Evolutionary conservation across 2,329 filamentous ascomycete species (phyloP).

Genomic region (Ophiocordyceps sinensis): DNA sequence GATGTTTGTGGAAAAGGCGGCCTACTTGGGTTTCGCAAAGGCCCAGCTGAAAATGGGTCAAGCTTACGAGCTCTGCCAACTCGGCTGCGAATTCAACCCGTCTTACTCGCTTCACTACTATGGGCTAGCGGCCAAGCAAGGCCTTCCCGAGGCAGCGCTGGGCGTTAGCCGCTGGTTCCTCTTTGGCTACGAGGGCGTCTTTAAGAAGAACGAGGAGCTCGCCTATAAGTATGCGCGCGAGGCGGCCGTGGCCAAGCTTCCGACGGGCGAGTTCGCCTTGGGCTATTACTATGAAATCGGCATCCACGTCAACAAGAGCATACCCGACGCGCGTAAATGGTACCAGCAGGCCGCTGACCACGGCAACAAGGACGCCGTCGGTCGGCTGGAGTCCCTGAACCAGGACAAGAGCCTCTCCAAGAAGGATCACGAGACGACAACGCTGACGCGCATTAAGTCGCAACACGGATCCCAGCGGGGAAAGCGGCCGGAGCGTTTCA

Average conservation of each 20-base stretch:
- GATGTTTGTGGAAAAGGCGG: slow-evolving; percentile 89
- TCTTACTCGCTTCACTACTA: slow-evolving; percentile 92
- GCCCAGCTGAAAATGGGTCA: slow-evolving; percentile 96
- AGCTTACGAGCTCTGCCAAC: slow-evolving; percentile 83
- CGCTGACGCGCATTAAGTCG: slow-evolving; percentile 75
- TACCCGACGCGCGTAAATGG: slow-evolving; percentile 74
- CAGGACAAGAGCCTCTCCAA: slow-evolving; percentile 75
- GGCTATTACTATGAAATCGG: slow-evolving; percentile 97
- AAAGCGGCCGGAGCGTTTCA: slow-evolving; percentile 44
- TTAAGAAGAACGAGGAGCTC: slow-evolving; percentile 89
- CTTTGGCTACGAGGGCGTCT: slow-evolving; percentile 83
- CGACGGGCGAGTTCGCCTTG: slow-evolving; percentile 90
- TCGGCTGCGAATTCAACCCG: slow-evolving; percentile 90
- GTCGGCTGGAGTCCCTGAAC: slow-evolving; percentile 69
- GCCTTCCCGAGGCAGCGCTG: slow-evolving; percentile 85
- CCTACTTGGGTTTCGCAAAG: slow-evolving; percentile 89
- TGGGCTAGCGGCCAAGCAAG: slow-evolving; percentile 78
- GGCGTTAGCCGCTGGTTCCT: slow-evolving; percentile 98
- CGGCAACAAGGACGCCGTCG: slow-evolving; percentile 78
- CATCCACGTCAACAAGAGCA: slow-evolving; percentile 73
- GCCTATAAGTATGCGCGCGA: slow-evolving; percentile 84
- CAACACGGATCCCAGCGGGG: slow-evolving; percentile 57
- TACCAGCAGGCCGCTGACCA: slow-evolving; percentile 80
- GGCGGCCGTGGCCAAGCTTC: slow-evolving; percentile 65
- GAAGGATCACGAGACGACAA: slow-evolving; percentile 83